Base-by-base conservation (phyloP, 805 yeast genomes). In the Starmera caribaea region DNA sequence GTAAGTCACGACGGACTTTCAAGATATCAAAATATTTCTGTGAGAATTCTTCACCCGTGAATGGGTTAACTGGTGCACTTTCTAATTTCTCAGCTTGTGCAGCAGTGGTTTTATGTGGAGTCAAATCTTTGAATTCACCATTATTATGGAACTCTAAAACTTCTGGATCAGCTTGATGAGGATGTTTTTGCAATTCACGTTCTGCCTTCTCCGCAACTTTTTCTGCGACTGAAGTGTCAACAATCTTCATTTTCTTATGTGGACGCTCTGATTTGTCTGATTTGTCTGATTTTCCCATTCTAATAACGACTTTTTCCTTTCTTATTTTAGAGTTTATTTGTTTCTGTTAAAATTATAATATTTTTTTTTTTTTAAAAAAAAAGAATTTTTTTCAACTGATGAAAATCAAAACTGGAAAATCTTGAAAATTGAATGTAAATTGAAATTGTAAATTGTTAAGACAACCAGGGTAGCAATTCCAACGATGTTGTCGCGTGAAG, bases 1-100 rank as follows among this genome's bases (percentile, higher is more conserved):
- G 98, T 45, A 92, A 70, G 45, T 85, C 83, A 48, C 95, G 74
- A 63, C 98, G 76, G 21, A 70, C 73, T 51, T 76, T 77, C 44
- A 92, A 68, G 44, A 92, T 92, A 45, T 77, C 84, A 49, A 78
- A 73, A 61, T 92, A 92, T 53, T 78, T 75, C 39, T 75, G 63
- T 7, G 82, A 59, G 50, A 82, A 79, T 15, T 56, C 48, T 10
- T 61, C 48, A 11, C 92, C 95, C 1, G 88, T 85, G 65, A 92
- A 90, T 6, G 96, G 92, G 55, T 90, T 92, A 24, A 48, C 48
- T 0, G 65, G 59, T 1, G 78, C 83, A 44, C 64, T 55, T 57
- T 83, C 90, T 38, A 84, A 61, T 15, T 49, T 53, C 36, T 65
- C 65, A 3, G 90, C 89, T 45, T 76, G 76, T 35, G 61, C 63